Percentiles rank a stretch among this genome's conserved stretches.
Evolutionary conservation across 1,284 basidiomycete genomes (phyloP).

Genomic region (Xerocomus minutiporus): DNA sequence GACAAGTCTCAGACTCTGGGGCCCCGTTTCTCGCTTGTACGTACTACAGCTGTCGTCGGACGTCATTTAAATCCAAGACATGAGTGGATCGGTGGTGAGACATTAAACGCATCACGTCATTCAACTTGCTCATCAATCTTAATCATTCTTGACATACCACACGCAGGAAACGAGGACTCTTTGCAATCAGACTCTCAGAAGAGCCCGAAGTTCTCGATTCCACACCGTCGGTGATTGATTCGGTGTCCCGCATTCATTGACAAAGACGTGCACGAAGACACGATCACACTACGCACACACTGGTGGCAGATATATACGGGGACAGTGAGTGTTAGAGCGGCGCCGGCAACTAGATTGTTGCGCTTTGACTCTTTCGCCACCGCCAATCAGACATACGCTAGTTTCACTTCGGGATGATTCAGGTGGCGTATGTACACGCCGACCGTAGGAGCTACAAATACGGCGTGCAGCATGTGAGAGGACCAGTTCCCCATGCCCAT

Average conservation of each 20-base stretch:
- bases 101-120: constrained; percentile 3
- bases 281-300: not conserved
- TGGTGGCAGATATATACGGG: not conserved
- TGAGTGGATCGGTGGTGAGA: constrained; percentile 3
- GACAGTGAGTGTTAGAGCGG: not conserved
- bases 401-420: constrained; percentile 18
- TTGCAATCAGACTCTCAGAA: not conserved
- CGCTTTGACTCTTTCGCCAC: constrained; percentile 4
- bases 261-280: not conserved
- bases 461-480: not conserved
- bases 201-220: not conserved
- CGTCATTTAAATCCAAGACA: constrained; percentile 7
- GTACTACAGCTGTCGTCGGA: not conserved
- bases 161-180: not conserved
- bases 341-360: not conserved
- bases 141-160: not conserved
- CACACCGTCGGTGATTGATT: not conserved
- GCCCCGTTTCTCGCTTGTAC: not conserved
- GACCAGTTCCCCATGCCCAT: constrained; percentile 14
- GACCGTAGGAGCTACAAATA: constrained; percentile 17
- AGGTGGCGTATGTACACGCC: constrained; percentile 1
- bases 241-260: not conserved
- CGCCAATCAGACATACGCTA: not conserved
- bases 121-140: not conserved
- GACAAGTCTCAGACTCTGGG: not conserved